Percentiles rank a stretch among this genome's conserved stretches.
These are phyloP conservation scores for Fusarium gaditjirri DNA, from an alignment of 2,329 filamentous ascomycete genomes.

Conservation along the genomic window DNA sequence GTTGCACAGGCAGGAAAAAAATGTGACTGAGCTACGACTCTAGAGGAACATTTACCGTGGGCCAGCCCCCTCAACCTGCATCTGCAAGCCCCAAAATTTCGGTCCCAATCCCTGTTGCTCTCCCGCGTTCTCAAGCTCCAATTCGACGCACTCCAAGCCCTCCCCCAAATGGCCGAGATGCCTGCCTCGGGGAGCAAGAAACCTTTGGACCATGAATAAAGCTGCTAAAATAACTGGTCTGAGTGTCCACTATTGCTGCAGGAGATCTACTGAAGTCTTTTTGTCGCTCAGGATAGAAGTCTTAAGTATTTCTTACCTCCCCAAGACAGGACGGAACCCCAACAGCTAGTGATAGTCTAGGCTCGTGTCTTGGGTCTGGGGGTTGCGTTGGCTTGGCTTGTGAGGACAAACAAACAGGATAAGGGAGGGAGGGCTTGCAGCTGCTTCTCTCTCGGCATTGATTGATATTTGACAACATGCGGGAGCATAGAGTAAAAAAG, in stretches of 20 bases:
- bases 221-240: neutral
- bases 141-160: slow-evolving; percentile 28
- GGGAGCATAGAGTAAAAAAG: neutral
- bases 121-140: slow-evolving; percentile 23
- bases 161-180: slow-evolving; percentile 34
- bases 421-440: slow-evolving; percentile 15
- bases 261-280: neutral
- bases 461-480: neutral
- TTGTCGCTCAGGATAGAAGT: neutral
- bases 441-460: slow-evolving; percentile 18
- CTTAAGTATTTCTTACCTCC: neutral
- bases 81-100: slow-evolving; percentile 37
- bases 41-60: slow-evolving; percentile 35
- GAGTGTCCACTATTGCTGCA: neutral
- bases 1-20: slow-evolving; percentile 26
- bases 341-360: slow-evolving; percentile 22
- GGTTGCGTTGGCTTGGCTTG: slow-evolving; percentile 21
- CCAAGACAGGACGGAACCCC: slow-evolving; percentile 17
- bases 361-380: slow-evolving; percentile 14
- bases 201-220: neutral
- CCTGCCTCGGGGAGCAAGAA: neutral
- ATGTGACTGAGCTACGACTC: slow-evolving; percentile 22
- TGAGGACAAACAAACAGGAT: neutral
- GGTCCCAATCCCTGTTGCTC: slow-evolving; percentile 23
- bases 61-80: slow-evolving; percentile 33